Base-by-base conservation (phyloP, 495 filamentous ascomycete genomes). In the Penicillium ucsense region DNA sequence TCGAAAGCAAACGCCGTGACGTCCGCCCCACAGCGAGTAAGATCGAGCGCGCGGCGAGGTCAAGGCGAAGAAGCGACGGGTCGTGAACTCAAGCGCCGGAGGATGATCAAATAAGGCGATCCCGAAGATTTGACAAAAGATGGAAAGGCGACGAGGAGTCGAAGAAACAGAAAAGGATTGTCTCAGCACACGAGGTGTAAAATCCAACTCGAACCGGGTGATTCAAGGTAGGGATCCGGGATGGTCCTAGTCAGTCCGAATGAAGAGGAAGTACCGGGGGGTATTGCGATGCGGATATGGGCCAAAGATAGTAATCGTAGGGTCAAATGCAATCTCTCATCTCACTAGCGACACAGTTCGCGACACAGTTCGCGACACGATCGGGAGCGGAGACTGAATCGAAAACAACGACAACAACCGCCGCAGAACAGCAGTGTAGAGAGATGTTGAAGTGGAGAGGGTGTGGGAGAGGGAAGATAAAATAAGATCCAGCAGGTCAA, bases 181-280 rank as follows among this genome's bases (percentile, higher is more conserved):
- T 57, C 45, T 54, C 38, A 48, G 48, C 55, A 55, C 52, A 32
- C 49, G 48, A 48, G 8, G 36, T 47, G 50, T 44, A 51, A 52
- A 51, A 20, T 20, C 43, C 38, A 32, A 43, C 36, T 38, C 7
- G 8, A 27, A 6, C 10, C 3, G 28, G 31, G 10, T 4, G 4
- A 8, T 11, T 29, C 10, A 8, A 45, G 43, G 31, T 36, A 52
- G 33, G 36, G 47, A 45, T 50, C 43, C 38, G 51, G 41, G 47
- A 48, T 53, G 40, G 50, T 48, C 50, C 48, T 57, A 41, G 50
- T 54, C 51, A 60, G 43, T 48, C 48, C 45, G 55, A 44, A 48
- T 51, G 51, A 48, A 44, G 48, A 48, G 52, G 33, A 59, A 48
- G 43, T 52, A 48, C 48, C 50, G 46, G 51, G 51, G 51, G 52